Evolutionary conservation across 2,329 filamentous ascomycete species (phyloP), one percentile per base, ranked within the genome.

Genomic region (Fusarium sp.): DNA sequence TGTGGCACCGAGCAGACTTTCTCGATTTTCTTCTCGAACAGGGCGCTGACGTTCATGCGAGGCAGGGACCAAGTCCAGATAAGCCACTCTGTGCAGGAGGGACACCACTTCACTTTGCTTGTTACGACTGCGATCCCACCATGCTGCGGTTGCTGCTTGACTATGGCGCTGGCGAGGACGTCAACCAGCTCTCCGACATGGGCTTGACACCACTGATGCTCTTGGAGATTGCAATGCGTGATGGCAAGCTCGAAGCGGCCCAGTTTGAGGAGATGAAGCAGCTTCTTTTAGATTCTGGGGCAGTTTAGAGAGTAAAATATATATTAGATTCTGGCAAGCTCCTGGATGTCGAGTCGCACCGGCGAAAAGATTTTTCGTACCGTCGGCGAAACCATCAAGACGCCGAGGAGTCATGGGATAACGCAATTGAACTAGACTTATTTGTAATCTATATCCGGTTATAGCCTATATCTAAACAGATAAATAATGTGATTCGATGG

Each of bases 201-300:
- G 48, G 60, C 2, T 48, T 54, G 39, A 60, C 55, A 2, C 54
- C 60, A 1, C 18, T 63, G 6, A 63, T 63, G 55, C 9, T 60
- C n/a, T 7, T 60, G 18, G 34, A n/a, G 6, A 15, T 34, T 30
- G 43, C 48, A 16, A 16, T 28, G 13, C 12, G 9, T 4, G 43
- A 63, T 30, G 52, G 50, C 13, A 18, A 50, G 8, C n/a, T 43
- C 16, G 41, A 16, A 15, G 31, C 36, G 46, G 13, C n/a, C 12
- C 41, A 60, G 41, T 36, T 52, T 4, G 36, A 7, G 4, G 3
- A 43, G 9, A 63, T 60, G 55, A n/a, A 30, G 6, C n/a, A 53
- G n/a, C 23, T 60, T 5, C 60, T 63, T n/a, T 11, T 37, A 10
- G 28, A 31, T 11, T 23, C 50, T 40, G 43, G 4, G 44, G 15